These are phyloP conservation scores for Leccinellum albellum DNA, from an alignment of 768 basidiomycete species.

Conservation along the genomic window DNA sequence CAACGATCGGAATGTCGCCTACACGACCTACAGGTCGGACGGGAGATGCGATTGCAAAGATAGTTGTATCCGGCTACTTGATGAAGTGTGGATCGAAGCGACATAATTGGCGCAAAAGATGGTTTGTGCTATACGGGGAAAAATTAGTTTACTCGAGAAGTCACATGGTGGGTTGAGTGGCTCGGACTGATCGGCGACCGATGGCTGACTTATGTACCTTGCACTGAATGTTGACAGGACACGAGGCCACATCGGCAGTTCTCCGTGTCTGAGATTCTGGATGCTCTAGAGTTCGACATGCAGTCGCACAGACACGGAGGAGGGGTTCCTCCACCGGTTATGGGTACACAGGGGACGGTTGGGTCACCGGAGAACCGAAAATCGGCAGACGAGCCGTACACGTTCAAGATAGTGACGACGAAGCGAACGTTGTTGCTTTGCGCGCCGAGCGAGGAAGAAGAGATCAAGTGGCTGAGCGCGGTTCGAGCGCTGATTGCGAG, in stretches of 20 bases:
- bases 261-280: conserved; percentile 78
- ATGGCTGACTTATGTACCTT: conserved; percentile 8
- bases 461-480: conserved; percentile 97
- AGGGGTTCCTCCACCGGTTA: conserved; percentile 29
- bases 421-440: conserved; percentile 86
- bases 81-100: conserved; percentile 96
- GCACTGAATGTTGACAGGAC: conserved; percentile 53
- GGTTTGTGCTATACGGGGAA: conserved; percentile 92
- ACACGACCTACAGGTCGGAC: conserved; percentile 32
- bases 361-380: conserved; percentile 39
- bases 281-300: conserved; percentile 85
- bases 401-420: conserved; percentile 96
- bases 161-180: conserved; percentile 77
- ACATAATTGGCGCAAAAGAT: conserved; percentile 93
- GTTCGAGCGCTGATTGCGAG: conserved; percentile 87
- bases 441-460: conserved; percentile 95
- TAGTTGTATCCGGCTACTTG: conserved; percentile 84
- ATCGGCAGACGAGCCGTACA: conserved; percentile 48
- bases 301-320: conserved; percentile 47
- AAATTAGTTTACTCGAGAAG: conserved; percentile 84
- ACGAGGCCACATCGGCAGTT: conserved; percentile 85
- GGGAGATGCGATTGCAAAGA: conserved; percentile 63
- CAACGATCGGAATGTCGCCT: conserved; percentile 42
- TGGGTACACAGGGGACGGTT: conserved; percentile 33
- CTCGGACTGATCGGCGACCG: conserved; percentile 9